A percentile compares a stretch with the other conserved stretches of the same genome.
These are phyloP conservation scores for Microthyrium microscopicum DNA, from an alignment of 2,329 filamentous ascomycete species.

Conservation along the genomic window DNA sequence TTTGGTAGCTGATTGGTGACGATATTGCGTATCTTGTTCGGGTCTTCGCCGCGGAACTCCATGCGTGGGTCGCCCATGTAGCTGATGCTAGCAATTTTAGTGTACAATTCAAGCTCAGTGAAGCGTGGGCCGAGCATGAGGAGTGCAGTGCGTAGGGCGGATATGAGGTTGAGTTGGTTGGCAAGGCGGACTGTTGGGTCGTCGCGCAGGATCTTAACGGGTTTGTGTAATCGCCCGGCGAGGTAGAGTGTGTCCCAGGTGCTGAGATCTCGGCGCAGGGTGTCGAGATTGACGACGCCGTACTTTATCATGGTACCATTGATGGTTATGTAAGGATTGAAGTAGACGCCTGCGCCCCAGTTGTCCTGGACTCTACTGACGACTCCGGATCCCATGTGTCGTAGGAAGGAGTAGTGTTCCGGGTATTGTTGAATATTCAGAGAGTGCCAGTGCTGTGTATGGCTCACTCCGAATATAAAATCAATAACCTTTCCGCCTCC, in stretches of 20 bases:
- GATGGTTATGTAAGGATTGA: slow-evolving; percentile 87
- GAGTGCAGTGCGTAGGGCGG: slow-evolving; percentile 76
- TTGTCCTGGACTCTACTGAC: slow-evolving; percentile 75
- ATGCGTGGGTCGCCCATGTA: slow-evolving; percentile 97
- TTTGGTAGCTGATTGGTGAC: slow-evolving; percentile 80
- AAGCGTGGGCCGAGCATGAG: slow-evolving; percentile 72
- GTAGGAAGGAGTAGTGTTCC: slow-evolving; percentile 79
- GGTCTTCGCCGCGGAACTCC: slow-evolving; percentile 77
- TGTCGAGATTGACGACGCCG: slow-evolving; percentile 87
- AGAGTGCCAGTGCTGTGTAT: slow-evolving; percentile 93
- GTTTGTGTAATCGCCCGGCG: slow-evolving; percentile 91
- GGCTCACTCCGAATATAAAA: slow-evolving; percentile 90
- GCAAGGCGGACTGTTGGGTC: slow-evolving; percentile 82
- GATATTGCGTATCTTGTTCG: slow-evolving; percentile 84
- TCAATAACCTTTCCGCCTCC: slow-evolving; percentile 93
- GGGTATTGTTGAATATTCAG: slow-evolving; percentile 79
- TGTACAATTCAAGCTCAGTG: slow-evolving; percentile 75
- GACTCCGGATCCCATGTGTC: slow-evolving; percentile 65
- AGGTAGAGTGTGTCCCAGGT: slow-evolving; percentile 92
- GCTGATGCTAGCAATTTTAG: slow-evolving; percentile 78
- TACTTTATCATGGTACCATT: slow-evolving; percentile 97
- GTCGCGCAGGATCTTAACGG: slow-evolving; percentile 91
- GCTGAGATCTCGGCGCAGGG: slow-evolving; percentile 67
- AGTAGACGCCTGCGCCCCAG: slow-evolving; percentile 89
- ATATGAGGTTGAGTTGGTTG: slow-evolving; percentile 90